phyloP scores from a whole-genome alignment of 2,329 filamentous ascomycete species.

The Colletotrichum musicola region DNA sequence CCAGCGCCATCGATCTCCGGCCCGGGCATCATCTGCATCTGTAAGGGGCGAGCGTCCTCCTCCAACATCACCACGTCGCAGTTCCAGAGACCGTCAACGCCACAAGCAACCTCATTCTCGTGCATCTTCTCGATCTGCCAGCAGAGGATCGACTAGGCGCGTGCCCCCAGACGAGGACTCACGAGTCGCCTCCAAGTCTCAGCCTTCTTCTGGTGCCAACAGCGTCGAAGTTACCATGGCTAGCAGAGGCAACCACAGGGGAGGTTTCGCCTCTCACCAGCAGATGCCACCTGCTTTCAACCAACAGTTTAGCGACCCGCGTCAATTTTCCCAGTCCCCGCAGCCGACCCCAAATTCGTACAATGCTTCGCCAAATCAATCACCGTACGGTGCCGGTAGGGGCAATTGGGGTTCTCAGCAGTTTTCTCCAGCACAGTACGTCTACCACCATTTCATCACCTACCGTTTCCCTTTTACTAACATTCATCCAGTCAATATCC shows the following conservation, averaged over 20 bases:
- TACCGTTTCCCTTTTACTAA: constrained; percentile 4
- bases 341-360: constrained; percentile 67
- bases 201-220: constrained; percentile 49
- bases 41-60: constrained; percentile 10
- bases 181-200: constrained; percentile 27
- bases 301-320: constrained; percentile 49
- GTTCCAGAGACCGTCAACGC: constrained; percentile 31
- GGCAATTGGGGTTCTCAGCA: constrained; percentile 63
- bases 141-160: constrained; percentile 35
- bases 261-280: constrained; percentile 46
- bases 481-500: constrained; percentile 67
- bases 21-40: constrained; percentile 24
- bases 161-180: constrained; percentile 30
- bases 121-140: constrained; percentile 33
- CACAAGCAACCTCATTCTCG: constrained; percentile 25
- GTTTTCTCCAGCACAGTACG: constrained; percentile 52
- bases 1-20: constrained; percentile 25
- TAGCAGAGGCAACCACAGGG: constrained; percentile 48
- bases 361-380: constrained; percentile 70
- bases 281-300: constrained; percentile 52
- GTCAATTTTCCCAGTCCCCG: constrained; percentile 69
- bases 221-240: constrained; percentile 52
- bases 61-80: constrained; percentile 27
- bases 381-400: constrained; percentile 68
- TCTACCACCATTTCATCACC: constrained; percentile 11